These are phyloP conservation scores for Sporisorium iseilematis-ciliati DNA, from an alignment of 1,284 basidiomycete species.

Conservation along the genomic window DNA sequence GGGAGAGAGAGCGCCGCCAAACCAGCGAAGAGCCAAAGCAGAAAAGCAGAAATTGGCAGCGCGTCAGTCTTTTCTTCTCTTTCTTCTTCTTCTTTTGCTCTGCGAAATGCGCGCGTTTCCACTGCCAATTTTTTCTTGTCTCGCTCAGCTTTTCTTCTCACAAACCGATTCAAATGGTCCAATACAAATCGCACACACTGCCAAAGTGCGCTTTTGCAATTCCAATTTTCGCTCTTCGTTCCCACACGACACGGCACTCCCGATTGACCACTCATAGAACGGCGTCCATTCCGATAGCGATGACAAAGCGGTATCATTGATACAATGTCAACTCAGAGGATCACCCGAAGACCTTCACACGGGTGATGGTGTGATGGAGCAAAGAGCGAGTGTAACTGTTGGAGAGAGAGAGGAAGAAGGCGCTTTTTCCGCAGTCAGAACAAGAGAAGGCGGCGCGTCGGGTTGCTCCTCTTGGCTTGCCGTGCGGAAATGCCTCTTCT, in stretches of 20 bases:
- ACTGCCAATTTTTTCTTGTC: constrained; percentile 3
- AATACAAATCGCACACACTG: background rate
- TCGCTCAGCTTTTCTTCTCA: constrained; percentile 5
- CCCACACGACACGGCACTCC: no score
- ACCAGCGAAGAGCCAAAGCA: no score
- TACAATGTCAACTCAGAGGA: background rate
- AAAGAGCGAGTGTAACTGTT: background rate
- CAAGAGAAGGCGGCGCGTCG: background rate
- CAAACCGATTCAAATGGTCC: background rate
- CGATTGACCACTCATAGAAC: background rate
- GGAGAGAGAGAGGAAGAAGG: background rate
- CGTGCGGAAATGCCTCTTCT: constrained; percentile 3
- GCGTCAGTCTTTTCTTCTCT: background rate
- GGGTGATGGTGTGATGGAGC: background rate
- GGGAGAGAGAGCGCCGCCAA: no score
- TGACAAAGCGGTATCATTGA: background rate
- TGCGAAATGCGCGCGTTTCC: constrained; percentile 2
- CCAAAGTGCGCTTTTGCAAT: background rate
- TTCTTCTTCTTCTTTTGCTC: background rate
- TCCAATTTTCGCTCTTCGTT: background rate
- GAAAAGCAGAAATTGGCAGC: constrained; percentile 1
- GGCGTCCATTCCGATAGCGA: background rate
- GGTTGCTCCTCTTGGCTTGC: background rate
- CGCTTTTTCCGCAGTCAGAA: constrained; percentile 12
- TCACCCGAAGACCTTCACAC: background rate